Percentiles rank a stretch among this genome's conserved stretches.
phyloP scores from a whole-genome alignment of 306 rosid genomes.

The Gleditsia sinensis region DNA sequence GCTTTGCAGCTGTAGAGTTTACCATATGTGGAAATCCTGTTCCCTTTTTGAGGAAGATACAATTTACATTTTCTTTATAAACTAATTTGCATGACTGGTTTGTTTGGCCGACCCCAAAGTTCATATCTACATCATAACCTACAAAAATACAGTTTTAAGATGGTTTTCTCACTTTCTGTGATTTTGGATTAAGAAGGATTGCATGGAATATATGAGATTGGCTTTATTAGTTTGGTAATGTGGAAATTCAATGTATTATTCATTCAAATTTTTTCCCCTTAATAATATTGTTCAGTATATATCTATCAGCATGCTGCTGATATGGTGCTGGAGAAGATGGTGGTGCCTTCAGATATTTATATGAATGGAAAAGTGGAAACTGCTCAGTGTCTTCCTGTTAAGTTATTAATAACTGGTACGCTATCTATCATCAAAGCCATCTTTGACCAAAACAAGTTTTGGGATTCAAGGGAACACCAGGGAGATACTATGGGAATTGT shows the following conservation, averaged over 20 bases:
- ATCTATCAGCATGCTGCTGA: conserved; percentile 37
- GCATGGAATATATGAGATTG: conserved; percentile 20
- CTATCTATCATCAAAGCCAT: conserved; percentile 39
- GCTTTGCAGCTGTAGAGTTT: conserved; percentile 5
- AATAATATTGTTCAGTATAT: conserved; percentile 20
- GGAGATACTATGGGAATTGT: conserved; percentile 38
- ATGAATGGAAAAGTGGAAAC: conserved; percentile 33
- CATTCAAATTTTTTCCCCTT: conserved; percentile 8
- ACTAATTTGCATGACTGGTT: conserved; percentile 23
- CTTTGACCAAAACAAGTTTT: conserved; percentile 43
- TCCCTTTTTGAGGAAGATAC: neutral
- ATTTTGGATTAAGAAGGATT: conserved; percentile 9
- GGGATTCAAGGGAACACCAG: conserved; percentile 21
- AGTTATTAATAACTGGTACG: conserved; percentile 23
- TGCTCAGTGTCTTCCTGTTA: conserved; percentile 17
- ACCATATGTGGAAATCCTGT: no score
- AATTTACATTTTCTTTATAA: neutral
- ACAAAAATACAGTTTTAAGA: neutral
- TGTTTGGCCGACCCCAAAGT: neutral
- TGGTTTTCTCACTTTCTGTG: neutral
- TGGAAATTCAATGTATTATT: neutral
- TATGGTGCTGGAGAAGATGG: conserved; percentile 20
- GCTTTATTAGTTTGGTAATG: conserved; percentile 22
- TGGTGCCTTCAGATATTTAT: conserved; percentile 20
- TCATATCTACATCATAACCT: conserved; percentile 8